Base-by-base conservation (phyloP, 352 stramenopile genomes). In the Pelagophyceae sp. region DNA sequence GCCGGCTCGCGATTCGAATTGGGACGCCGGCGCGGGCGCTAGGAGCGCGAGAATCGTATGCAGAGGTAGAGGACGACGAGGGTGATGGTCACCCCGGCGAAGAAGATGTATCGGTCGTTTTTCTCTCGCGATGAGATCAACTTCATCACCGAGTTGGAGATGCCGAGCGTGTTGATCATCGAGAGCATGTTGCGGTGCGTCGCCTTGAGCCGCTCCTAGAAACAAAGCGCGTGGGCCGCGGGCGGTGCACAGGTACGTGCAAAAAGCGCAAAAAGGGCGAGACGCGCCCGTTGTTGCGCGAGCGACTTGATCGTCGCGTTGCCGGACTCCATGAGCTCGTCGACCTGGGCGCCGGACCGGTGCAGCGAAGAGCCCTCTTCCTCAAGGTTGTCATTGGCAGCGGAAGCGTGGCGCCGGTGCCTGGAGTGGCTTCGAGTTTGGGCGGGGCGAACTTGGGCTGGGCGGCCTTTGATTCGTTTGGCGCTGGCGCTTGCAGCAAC, bases 301-400 rank as follows among this genome's bases (percentile, higher is more conserved):
- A 72, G 35, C 11, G 64, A 72, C 31, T 38, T 29, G 6, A 72
- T 20, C 31, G 29, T 51, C 19, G 64, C 64, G 64, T 32, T 3
- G 3, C 64, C 64, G 64, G 29, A 45, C 64, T 72, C 64, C 64
- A 72, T 72, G 64, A 72, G 64, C 64, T 72, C 64, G 64, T 72
- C 64, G 64, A 72, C 64, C 64, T 72, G 64, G 31, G 6, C 19
- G 6, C 6, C 37, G 6, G 64, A 38, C 35, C 31, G 31, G 11
- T 3, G 3, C 6, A 50, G 35, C 64, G 64, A 38, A 5, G 29
- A 19, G 64, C 23, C 58, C 58, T 67, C 58, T 11, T 11, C 58
- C 23, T 67, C 29, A 5, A 67, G 27, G 64, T 72, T 15, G 6
- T 6, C 35, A 3, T 11, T 50, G 6, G 64, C 64, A 27, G 11